phyloP scores from a whole-genome alignment of 2,329 filamentous ascomycete species.

The Fusarium annulatum region DNA sequence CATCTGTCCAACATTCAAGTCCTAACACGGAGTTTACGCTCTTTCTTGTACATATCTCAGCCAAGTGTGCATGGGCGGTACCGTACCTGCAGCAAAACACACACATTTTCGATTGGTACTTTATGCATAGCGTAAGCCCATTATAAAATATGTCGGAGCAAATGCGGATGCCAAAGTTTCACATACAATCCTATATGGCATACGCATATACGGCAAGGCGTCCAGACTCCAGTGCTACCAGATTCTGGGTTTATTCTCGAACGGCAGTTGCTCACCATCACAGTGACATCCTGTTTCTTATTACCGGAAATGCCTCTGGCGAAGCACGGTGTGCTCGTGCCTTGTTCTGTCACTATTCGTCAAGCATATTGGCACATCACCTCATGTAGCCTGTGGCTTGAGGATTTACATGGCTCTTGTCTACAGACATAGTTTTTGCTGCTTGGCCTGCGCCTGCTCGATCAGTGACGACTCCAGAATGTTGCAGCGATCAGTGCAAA shows the following conservation, averaged over 20 bases:
- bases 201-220: slow-evolving; percentile 1
- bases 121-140: slow-evolving; percentile 15
- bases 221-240: background rate
- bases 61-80: slow-evolving; percentile 26
- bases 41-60: background rate
- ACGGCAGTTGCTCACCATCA: background rate
- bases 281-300: background rate
- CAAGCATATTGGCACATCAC: background rate
- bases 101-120: slow-evolving; percentile 27
- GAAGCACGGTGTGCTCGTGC: background rate
- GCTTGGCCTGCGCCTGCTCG: background rate
- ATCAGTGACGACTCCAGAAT: background rate
- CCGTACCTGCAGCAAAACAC: slow-evolving; percentile 43
- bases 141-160: background rate
- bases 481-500: slow-evolving; percentile 2
- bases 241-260: background rate
- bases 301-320: background rate
- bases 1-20: slow-evolving; percentile 19
- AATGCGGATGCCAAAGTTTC: slow-evolving; percentile 8
- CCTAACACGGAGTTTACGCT: slow-evolving; percentile 22
- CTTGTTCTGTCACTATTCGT: background rate
- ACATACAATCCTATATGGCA: background rate
- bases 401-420: slow-evolving; percentile 22
- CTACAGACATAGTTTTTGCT: background rate
- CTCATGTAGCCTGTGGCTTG: slow-evolving; percentile 10